A percentile compares a stretch with the other conserved stretches of the same genome.
Evolutionary conservation across 129 eudicot species (phyloP).

Genomic region (Tagetes patula): DNA sequence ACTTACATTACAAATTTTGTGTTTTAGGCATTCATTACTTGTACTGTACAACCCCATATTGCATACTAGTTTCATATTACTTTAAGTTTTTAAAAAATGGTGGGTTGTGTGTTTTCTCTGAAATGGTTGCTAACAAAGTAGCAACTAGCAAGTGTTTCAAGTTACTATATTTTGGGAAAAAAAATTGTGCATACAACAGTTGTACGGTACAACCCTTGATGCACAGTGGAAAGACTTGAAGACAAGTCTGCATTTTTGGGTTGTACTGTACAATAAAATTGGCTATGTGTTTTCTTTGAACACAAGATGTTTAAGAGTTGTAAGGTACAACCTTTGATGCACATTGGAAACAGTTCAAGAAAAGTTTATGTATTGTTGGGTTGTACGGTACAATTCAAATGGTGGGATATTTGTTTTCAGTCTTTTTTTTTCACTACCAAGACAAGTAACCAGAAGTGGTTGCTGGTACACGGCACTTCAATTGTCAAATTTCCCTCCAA

Average conservation of each 20-base stretch:
- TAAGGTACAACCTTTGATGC: slow-evolving; percentile 5
- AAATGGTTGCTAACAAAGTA: no score
- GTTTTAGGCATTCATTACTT: not conserved
- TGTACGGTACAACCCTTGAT: slow-evolving; percentile 6
- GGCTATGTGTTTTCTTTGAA: no score
- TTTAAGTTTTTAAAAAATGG: no score
- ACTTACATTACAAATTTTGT: no score
- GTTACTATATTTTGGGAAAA: not conserved
- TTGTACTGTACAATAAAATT: not conserved
- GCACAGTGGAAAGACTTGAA: not conserved
- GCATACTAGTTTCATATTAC: not conserved
- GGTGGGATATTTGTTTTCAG: not conserved
- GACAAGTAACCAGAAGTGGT: not conserved
- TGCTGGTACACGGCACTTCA: slow-evolving; percentile 13
- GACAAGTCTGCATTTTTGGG: not conserved
- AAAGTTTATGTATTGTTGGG: not conserved
- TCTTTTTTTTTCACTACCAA: not conserved
- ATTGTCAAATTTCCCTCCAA: not conserved
- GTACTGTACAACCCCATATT: slow-evolving; percentile 6
- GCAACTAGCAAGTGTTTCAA: not conserved
- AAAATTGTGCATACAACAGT: not conserved
- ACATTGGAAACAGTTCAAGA: not conserved
- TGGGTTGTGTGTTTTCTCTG: no score
- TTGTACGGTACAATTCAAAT: slow-evolving; percentile 1
- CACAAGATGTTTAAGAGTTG: not conserved